phyloP scores from a whole-genome alignment of 495 filamentous ascomycete species.

The Penicillium alfredii region DNA sequence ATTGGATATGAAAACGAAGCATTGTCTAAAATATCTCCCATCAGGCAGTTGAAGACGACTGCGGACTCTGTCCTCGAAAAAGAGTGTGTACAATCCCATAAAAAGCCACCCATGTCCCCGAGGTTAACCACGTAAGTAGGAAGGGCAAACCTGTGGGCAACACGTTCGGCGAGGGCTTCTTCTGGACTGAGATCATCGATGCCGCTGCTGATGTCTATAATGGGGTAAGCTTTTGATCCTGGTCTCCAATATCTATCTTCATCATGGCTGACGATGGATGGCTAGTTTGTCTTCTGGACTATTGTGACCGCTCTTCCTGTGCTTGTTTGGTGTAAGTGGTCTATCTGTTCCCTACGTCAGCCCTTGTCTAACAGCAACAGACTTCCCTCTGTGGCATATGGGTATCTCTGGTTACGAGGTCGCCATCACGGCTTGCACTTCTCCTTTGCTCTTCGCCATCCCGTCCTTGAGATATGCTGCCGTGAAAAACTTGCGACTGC shows the following conservation, averaged over 20 bases:
- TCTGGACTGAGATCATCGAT: constrained; percentile 68
- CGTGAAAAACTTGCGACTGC: constrained; percentile 57
- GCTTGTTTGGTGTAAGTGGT: constrained; percentile 84
- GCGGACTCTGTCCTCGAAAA: constrained; percentile 80
- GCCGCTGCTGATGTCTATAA: constrained; percentile 87
- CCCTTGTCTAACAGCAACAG: constrained; percentile 38
- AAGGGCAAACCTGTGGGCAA: constrained; percentile 69
- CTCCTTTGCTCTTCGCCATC: constrained; percentile 76
- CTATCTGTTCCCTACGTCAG: background rate
- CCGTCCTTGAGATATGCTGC: constrained; percentile 60
- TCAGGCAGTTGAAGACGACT: constrained; percentile 53
- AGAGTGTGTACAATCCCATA: constrained; percentile 56
- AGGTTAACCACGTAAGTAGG: constrained; percentile 49
- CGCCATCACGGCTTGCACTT: constrained; percentile 74
- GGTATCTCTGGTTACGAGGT: constrained; percentile 96
- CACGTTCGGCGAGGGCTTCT: constrained; percentile 66
- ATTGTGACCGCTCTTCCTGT: constrained; percentile 83
- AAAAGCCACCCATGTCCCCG: constrained; percentile 3
- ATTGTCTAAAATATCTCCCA: constrained; percentile 40
- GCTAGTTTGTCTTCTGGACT: constrained; percentile 94
- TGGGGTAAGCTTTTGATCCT: constrained; percentile 55
- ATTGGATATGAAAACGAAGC: constrained; percentile 28
- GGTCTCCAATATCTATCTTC: too few relatives aligned
- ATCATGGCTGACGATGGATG: too few relatives aligned
- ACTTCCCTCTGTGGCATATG: constrained; percentile 99